Evolutionary conservation across 257 asterid species (phyloP).

Genomic region (Hygrophila difformis): DNA sequence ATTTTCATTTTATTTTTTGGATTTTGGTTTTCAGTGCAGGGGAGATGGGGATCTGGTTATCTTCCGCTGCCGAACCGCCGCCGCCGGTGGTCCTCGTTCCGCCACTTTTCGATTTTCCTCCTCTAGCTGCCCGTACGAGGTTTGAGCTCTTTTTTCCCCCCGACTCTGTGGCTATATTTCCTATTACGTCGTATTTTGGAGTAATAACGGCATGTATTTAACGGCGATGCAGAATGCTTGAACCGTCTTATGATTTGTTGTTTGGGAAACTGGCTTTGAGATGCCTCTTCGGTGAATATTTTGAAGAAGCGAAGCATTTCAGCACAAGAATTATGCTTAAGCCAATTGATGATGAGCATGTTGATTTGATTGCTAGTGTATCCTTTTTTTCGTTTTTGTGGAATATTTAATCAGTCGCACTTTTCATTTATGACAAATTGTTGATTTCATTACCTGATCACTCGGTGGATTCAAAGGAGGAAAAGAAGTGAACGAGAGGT

Average conservation of each 20-base stretch:
- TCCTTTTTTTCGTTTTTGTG: conserved; percentile 21
- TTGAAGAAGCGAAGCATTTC: conserved; percentile 52
- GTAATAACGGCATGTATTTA: background rate
- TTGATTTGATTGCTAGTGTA: conserved; percentile 75
- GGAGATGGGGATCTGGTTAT: conserved; percentile 48
- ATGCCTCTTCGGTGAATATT: conserved; percentile 60
- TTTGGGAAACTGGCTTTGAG: conserved; percentile 59
- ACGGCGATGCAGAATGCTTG: conserved; percentile 55
- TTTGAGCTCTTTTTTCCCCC: conserved; percentile 1
- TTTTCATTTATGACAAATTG: too few species aligned
- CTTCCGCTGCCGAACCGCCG: conserved; percentile 34
- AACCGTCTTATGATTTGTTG: conserved; percentile 58
- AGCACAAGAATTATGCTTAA: conserved; percentile 58
- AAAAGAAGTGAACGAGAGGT: too few species aligned
- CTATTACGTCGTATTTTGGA: background rate
- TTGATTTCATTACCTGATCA: too few species aligned
- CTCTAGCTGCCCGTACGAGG: conserved; percentile 75
- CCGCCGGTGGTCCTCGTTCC: conserved; percentile 80
- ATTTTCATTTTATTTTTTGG: too few species aligned
- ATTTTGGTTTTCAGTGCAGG: background rate
- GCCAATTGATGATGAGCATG: conserved; percentile 73
- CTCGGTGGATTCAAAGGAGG: too few species aligned
- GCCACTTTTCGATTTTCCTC: conserved; percentile 79
- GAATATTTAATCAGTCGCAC: too few species aligned
- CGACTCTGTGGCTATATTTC: background rate